Evolutionary conservation across 2,329 filamentous ascomycete species (phyloP).

Genomic region (Aspergillus brasiliensis): DNA sequence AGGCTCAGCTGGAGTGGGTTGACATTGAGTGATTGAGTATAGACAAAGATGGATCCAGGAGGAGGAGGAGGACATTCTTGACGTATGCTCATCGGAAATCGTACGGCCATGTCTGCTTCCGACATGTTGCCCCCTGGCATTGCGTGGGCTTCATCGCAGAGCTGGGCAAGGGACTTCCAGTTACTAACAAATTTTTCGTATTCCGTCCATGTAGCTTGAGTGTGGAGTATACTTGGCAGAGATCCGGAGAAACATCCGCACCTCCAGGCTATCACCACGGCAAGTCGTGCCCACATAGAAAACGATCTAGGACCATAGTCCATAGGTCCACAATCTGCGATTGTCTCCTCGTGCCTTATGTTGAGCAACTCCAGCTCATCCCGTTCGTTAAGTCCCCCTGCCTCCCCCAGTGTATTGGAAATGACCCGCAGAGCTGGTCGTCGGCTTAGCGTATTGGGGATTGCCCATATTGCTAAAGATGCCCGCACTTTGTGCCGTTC

Average conservation of each 20-base stretch:
- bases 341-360: background rate
- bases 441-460: background rate
- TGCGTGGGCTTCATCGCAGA: background rate
- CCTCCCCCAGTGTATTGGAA: background rate
- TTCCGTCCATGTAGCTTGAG: background rate
- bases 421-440: background rate
- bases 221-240: background rate
- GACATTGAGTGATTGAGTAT: background rate
- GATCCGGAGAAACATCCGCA: background rate
- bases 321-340: background rate
- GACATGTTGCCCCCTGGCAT: background rate
- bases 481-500: background rate
- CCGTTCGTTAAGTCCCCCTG: background rate
- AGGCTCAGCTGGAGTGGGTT: background rate
- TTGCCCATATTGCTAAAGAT: background rate
- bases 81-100: background rate
- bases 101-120: background rate
- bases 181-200: background rate
- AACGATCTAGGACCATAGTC: background rate
- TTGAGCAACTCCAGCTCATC: background rate
- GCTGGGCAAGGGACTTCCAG: background rate
- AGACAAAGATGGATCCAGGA: background rate
- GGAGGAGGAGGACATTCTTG: background rate
- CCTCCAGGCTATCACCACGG: background rate
- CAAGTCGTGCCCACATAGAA: too few species aligned